Conservation (phyloP, 345 rosid species). For the Alliaria petiolata region DNA sequence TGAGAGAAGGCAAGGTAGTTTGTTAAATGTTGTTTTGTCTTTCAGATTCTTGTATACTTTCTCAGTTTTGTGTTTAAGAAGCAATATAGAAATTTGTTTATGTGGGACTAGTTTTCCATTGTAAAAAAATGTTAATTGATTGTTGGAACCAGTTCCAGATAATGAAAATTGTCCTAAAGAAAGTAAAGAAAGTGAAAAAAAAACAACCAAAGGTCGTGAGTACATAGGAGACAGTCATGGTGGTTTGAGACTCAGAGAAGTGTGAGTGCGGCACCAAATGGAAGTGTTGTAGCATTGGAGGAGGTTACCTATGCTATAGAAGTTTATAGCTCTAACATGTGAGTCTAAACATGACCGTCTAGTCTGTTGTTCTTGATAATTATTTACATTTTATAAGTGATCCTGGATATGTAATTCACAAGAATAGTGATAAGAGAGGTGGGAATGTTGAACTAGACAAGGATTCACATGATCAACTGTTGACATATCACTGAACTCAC, state of each 20-base stretch:
- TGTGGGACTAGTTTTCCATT: not conserved
- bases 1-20: slow-evolving; percentile 53
- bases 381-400: not conserved
- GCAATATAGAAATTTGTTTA: not conserved
- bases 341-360: slow-evolving; percentile 25
- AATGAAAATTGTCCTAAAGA: slow-evolving; percentile 28
- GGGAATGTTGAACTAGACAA: slow-evolving; percentile 33
- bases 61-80: not conserved
- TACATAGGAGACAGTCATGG: slow-evolving; percentile 25
- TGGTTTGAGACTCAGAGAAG: slow-evolving; percentile 13
- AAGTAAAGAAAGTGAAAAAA: slow-evolving; percentile 22
- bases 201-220: slow-evolving; percentile 25
- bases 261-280: slow-evolving; percentile 33
- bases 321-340: slow-evolving; percentile 41
- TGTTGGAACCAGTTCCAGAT: slow-evolving; percentile 39
- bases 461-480: slow-evolving; percentile 51
- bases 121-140: not conserved
- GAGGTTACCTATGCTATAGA: slow-evolving; percentile 31
- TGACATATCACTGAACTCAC: slow-evolving; percentile 4
- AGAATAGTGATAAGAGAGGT: slow-evolving; percentile 31
- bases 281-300: slow-evolving; percentile 32
- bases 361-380: not conserved
- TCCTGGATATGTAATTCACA: slow-evolving; percentile 23
- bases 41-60: not conserved
- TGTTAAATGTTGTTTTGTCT: not conserved